Percentiles rank a stretch among this genome's conserved stretches.
Conservation (phyloP, 148 eudicot species). For the Camellia granthamiana region DNA sequence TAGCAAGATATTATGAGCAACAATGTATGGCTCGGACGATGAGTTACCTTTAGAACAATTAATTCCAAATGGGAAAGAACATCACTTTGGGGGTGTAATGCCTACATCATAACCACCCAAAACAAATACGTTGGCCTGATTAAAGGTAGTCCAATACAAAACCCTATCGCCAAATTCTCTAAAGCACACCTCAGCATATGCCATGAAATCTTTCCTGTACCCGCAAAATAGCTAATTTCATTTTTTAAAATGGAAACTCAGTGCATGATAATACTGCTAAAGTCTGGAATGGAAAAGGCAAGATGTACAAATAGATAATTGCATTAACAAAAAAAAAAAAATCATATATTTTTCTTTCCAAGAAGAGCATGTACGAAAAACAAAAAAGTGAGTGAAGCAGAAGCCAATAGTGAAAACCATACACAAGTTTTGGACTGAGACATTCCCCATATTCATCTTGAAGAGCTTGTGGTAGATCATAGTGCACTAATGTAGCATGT, state of each 20-base stretch:
- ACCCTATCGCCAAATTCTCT: slow-evolving; percentile 40
- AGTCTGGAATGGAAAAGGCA: too few relatives aligned
- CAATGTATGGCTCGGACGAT: slow-evolving; percentile 44
- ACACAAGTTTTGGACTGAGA: slow-evolving; percentile 43
- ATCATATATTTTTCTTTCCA: background rate
- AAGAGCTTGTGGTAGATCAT: slow-evolving; percentile 55
- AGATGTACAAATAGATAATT: background rate
- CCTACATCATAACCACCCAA: slow-evolving; percentile 27
- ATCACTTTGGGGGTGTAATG: slow-evolving; percentile 30
- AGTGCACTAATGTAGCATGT: slow-evolving; percentile 54
- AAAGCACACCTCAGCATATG: slow-evolving; percentile 68
- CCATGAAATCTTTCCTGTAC: slow-evolving; percentile 52
- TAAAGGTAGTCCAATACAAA: slow-evolving; percentile 50
- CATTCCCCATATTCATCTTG: slow-evolving; percentile 74
- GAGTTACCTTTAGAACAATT: slow-evolving; percentile 42
- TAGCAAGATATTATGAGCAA: slow-evolving; percentile 43
- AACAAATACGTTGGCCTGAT: slow-evolving; percentile 20
- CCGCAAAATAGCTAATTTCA: background rate
- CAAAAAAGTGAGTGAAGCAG: background rate
- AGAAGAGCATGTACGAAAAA: background rate
- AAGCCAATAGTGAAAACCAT: slow-evolving; percentile 1
- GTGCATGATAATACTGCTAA: too few relatives aligned
- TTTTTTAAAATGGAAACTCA: too few relatives aligned
- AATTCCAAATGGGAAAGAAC: slow-evolving; percentile 33
- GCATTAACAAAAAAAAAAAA: background rate